These are phyloP conservation scores for Lichenothelia convexa DNA, from an alignment of 495 filamentous ascomycete genomes.

Conservation along the genomic window DNA sequence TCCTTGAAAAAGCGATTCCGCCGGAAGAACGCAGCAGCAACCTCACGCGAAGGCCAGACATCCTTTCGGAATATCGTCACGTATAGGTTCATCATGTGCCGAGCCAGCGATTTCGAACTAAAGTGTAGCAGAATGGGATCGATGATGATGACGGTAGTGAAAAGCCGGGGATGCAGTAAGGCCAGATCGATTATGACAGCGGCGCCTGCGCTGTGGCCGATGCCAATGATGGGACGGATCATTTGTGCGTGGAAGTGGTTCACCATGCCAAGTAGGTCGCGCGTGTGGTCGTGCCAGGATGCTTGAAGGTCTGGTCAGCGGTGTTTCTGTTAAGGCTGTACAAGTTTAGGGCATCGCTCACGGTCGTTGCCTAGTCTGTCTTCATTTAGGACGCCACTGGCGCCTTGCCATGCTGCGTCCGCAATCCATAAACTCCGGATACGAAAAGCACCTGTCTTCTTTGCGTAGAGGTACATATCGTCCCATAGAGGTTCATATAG, in stretches of 20 bases:
- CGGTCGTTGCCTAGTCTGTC: conserved; percentile 24
- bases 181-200: conserved; percentile 43
- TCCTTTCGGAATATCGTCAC: conserved; percentile 18
- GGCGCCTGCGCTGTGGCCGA: conserved; percentile 84
- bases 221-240: conserved; percentile 70
- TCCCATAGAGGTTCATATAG: conserved; percentile 30
- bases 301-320: too few relatives aligned
- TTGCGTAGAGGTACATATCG: conserved; percentile 18
- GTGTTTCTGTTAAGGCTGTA: too few relatives aligned
- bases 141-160: conserved; percentile 56
- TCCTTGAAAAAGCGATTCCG: conserved; percentile 22
- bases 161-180: conserved; percentile 65
- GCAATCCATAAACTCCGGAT: conserved; percentile 28
- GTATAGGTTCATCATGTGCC: too few relatives aligned
- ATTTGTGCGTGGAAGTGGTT: conserved; percentile 70
- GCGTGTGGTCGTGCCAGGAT: conserved; percentile 65
- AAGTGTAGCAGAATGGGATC: conserved; percentile 55
- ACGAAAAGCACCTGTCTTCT: conserved; percentile 12
- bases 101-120: too few relatives aligned
- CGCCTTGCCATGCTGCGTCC: conserved; percentile 26
- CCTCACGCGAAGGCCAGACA: conserved; percentile 20
- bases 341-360: too few relatives aligned
- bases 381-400: conserved; percentile 23
- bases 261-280: conserved; percentile 75
- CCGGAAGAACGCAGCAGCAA: conserved; percentile 17